Conservation (phyloP, 148 eudicot genomes). For the Hydrangea macrophylla region DNA sequence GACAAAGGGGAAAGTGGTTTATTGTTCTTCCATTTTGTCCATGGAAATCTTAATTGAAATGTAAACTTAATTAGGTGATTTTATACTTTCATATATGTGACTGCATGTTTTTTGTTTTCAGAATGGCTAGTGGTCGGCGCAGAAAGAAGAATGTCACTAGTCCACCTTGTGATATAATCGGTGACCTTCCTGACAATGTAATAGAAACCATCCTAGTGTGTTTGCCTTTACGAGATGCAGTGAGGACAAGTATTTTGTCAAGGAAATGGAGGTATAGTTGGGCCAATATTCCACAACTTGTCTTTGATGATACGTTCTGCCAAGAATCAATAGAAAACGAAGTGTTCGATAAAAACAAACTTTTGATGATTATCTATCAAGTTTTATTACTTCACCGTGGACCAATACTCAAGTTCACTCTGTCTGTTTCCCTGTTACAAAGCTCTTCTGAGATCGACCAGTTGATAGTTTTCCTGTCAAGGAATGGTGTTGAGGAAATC, state of each 20-base stretch:
- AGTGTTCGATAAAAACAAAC: not conserved
- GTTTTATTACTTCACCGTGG: not conserved
- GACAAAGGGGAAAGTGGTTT: too few species aligned
- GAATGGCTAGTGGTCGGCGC: too few species aligned
- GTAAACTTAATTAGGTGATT: too few species aligned
- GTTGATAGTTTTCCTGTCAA: conserved; percentile 1
- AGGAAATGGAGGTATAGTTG: conserved; percentile 50
- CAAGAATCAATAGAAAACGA: not conserved
- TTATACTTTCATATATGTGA: too few species aligned
- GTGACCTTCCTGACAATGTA: not conserved
- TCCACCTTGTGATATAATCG: not conserved
- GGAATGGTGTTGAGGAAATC: not conserved
- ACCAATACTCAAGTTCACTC: not conserved
- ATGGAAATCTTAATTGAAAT: too few species aligned
- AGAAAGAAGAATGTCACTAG: not conserved
- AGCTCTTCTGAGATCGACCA: not conserved
- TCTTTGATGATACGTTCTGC: conserved; percentile 24
- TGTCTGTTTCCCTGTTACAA: not conserved
- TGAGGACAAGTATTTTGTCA: conserved; percentile 41
- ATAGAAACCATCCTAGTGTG: conserved; percentile 36
- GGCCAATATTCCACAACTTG: conserved; percentile 42
- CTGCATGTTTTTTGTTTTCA: too few species aligned
- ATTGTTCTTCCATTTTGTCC: too few species aligned
- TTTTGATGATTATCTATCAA: not conserved
- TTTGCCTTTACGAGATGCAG: conserved; percentile 46